Conservation (phyloP, 2,329 filamentous ascomycete species). For the Teratosphaeria destructans region DNA sequence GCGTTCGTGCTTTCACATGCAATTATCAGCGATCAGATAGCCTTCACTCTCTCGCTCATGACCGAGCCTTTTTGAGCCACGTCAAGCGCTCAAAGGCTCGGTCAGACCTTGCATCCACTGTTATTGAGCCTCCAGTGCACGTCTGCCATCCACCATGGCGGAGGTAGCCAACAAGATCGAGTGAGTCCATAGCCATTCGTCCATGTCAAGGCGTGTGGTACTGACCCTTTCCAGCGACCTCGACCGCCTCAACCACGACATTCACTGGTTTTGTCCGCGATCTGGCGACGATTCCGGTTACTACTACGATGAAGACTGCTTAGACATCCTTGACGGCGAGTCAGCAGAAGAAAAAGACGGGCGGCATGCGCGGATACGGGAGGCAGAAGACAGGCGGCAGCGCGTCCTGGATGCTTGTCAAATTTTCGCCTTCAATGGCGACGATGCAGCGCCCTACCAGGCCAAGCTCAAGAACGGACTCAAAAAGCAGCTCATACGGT, state of each 20-base stretch:
- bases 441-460: conserved; percentile 34
- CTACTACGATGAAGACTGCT: conserved; percentile 38
- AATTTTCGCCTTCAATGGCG: conserved; percentile 39
- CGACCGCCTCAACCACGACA: conserved; percentile 19
- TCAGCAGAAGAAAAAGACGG: conserved; percentile 13
- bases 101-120: neutral
- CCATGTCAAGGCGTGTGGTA: neutral
- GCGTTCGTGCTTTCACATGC: neutral
- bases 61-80: conserved; percentile 4
- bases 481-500: conserved; percentile 32
- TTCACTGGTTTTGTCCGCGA: conserved; percentile 42
- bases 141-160: conserved; percentile 5
- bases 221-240: conserved; percentile 2
- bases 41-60: neutral
- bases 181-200: conserved; percentile 1
- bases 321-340: conserved; percentile 15
- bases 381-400: conserved; percentile 31
- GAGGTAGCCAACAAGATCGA: conserved; percentile 12
- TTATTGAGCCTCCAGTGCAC: neutral
- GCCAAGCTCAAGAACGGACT: conserved; percentile 31
- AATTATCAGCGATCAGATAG: neutral
- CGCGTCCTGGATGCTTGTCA: conserved; percentile 32
- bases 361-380: conserved; percentile 24
- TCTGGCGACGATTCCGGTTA: conserved; percentile 23
- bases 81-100: conserved; percentile 4